These are phyloP conservation scores for Aureobasidium pullulans DNA, from an alignment of 2,329 filamentous ascomycete species.

Conservation along the genomic window DNA sequence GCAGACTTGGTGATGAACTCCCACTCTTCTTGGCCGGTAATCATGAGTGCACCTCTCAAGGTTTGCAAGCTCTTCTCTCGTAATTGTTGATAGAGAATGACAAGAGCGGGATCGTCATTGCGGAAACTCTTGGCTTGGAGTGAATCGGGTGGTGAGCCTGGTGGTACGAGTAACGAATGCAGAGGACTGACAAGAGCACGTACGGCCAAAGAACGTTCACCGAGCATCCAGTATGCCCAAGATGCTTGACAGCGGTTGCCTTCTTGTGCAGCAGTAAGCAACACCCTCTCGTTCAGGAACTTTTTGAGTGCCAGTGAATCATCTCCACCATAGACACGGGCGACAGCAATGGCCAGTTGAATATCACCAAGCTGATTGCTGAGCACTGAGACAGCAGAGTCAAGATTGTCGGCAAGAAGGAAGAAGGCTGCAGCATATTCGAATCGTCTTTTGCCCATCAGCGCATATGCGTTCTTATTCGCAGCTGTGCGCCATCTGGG, in stretches of 20 bases:
- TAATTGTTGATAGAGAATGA: slow-evolving; percentile 80
- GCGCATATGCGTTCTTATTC: slow-evolving; percentile 90
- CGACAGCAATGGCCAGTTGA: slow-evolving; percentile 81
- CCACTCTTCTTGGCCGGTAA: slow-evolving; percentile 75
- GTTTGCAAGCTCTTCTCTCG: slow-evolving; percentile 76
- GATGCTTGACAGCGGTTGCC: slow-evolving; percentile 91
- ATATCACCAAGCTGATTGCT: slow-evolving; percentile 80
- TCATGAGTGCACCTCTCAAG: slow-evolving; percentile 73
- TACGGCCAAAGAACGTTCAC: slow-evolving; percentile 74
- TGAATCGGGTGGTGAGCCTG: slow-evolving; percentile 51
- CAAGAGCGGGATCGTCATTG: slow-evolving; percentile 81
- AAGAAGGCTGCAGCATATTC: slow-evolving; percentile 97
- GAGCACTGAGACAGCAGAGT: slow-evolving; percentile 80
- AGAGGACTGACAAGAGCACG: slow-evolving; percentile 65
- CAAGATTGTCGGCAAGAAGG: slow-evolving; percentile 74
- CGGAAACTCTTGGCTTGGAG: slow-evolving; percentile 72
- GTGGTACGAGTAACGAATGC: slow-evolving; percentile 62
- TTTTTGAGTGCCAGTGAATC: slow-evolving; percentile 63
- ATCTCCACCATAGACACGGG: slow-evolving; percentile 83
- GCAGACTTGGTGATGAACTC: slow-evolving; percentile 83
- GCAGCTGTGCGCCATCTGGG: slow-evolving; percentile 82
- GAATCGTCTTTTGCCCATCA: slow-evolving; percentile 85
- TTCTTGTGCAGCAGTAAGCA: slow-evolving; percentile 68
- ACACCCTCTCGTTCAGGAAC: slow-evolving; percentile 71
- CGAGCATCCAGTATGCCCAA: slow-evolving; percentile 92